These are phyloP conservation scores for Starmerella powellii DNA, from an alignment of 805 yeast species.

Conservation along the genomic window DNA sequence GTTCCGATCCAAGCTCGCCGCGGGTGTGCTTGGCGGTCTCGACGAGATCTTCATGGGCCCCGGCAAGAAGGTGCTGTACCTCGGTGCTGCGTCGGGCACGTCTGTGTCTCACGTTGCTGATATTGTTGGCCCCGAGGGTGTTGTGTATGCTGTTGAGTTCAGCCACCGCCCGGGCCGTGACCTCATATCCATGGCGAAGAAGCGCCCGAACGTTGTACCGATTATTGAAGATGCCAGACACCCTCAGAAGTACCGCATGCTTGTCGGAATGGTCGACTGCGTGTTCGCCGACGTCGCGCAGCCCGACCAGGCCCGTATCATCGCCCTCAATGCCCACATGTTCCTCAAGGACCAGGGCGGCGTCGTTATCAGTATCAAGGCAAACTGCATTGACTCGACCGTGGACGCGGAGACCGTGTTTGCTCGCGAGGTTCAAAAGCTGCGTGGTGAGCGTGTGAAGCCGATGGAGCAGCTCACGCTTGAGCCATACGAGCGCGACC, in stretches of 20 bases:
- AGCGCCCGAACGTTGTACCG: conserved; percentile 98
- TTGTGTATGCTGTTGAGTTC: conserved; percentile 97
- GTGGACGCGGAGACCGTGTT: conserved; percentile 99
- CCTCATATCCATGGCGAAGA: conserved; percentile 97
- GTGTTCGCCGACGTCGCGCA: conserved; percentile 99
- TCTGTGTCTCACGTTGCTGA: conserved; percentile 97
- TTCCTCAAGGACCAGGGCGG: conserved; percentile 98
- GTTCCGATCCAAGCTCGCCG: conserved; percentile 98
- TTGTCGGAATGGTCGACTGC: conserved; percentile 95
- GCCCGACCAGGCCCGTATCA: conserved; percentile 99
- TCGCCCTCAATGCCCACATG: conserved; percentile 94
- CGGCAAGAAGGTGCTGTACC: conserved; percentile 91
- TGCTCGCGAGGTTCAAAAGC: conserved; percentile 97
- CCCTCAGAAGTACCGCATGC: conserved; percentile 99
- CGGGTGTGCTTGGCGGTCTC: conserved; percentile 99
- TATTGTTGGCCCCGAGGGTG: conserved; percentile 97
- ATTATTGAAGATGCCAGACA: conserved; percentile 99
- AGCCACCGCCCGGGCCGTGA: conserved; percentile 99
- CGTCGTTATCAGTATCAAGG: conserved; percentile 96
- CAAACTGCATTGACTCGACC: conserved; percentile 99
- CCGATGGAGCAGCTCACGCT: conserved; percentile 96
- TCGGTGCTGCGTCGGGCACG: conserved; percentile 99
- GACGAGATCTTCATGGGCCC: conserved; percentile 96
- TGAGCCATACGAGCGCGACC: conserved; percentile 99
- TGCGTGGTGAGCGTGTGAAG: conserved; percentile 97